phyloP scores from a whole-genome alignment of 345 rosid genomes.

The Salix udensis region DNA sequence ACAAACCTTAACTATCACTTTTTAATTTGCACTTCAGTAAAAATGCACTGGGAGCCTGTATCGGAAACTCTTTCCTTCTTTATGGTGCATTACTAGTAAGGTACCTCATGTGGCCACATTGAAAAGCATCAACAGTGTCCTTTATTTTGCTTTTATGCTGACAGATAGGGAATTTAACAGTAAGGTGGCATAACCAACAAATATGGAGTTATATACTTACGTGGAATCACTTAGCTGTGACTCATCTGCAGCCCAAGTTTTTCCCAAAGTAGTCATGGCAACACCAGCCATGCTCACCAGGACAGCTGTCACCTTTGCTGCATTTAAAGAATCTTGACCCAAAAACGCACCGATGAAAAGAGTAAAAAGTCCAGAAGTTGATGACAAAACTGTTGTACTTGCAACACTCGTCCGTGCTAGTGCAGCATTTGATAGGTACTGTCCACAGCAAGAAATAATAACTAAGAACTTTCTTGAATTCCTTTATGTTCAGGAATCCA shows the following conservation, averaged over 20 bases:
- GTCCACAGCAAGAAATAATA: constrained; percentile 18
- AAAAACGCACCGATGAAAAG: constrained; percentile 84
- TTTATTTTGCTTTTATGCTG: background rate
- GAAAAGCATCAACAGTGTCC: background rate
- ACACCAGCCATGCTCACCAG: constrained; percentile 94
- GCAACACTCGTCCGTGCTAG: constrained; percentile 98
- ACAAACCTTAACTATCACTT: background rate
- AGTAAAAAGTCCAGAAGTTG: constrained; percentile 97
- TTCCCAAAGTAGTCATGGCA: constrained; percentile 92
- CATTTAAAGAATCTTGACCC: constrained; percentile 87
- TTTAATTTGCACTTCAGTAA: background rate
- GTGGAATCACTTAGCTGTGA: constrained; percentile 48
- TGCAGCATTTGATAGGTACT: constrained; percentile 98
- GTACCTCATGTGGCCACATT: background rate
- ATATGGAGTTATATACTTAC: constrained; percentile 39
- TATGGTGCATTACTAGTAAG: background rate
- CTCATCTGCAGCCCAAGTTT: constrained; percentile 96
- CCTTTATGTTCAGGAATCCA: background rate
- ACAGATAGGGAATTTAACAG: background rate
- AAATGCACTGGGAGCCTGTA: background rate
- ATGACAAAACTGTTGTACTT: constrained; percentile 93
- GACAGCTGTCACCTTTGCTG: constrained; percentile 84
- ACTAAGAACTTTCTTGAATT: constrained; percentile 3
- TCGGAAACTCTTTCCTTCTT: background rate
- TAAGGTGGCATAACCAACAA: background rate